These are phyloP conservation scores for Carallia brachiata DNA, from an alignment of 345 rosid genomes.

Conservation along the genomic window DNA sequence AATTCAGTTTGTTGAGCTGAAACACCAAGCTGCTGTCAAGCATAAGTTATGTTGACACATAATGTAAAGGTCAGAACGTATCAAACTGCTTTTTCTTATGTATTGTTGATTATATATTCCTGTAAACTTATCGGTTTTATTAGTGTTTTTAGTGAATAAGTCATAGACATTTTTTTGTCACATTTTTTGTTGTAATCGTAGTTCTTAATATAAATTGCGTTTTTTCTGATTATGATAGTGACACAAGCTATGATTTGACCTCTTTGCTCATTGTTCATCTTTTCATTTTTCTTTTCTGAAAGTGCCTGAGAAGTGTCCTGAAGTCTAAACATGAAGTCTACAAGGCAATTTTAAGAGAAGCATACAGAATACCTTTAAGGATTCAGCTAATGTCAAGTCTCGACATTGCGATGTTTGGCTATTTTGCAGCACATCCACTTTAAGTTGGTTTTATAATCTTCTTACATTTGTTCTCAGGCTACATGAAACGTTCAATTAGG, in stretches of 20 bases:
- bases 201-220: conserved; percentile 9
- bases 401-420: too few relatives aligned
- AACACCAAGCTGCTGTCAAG: conserved; percentile 1
- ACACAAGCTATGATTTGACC: background rate
- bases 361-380: too few relatives aligned
- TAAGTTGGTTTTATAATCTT: too few relatives aligned
- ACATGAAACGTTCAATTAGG: too few relatives aligned
- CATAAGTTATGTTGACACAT: conserved; percentile 14
- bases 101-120: conserved; percentile 21
- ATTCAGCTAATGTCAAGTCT: too few relatives aligned
- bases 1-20: conserved; percentile 11
- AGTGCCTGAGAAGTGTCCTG: too few relatives aligned
- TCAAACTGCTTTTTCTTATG: conserved; percentile 24
- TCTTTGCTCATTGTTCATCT: background rate
- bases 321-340: too few relatives aligned
- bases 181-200: conserved; percentile 20
- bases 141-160: conserved; percentile 20
- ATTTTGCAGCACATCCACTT: too few relatives aligned
- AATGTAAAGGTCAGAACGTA: conserved; percentile 41
- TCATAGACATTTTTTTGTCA: conserved; percentile 8
- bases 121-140: conserved; percentile 28
- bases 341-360: too few relatives aligned
- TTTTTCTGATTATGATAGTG: background rate
- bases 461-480: too few relatives aligned
- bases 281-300: background rate